Base-by-base conservation (phyloP, 208 protist species). In the Trypanosoma congolense region DNA sequence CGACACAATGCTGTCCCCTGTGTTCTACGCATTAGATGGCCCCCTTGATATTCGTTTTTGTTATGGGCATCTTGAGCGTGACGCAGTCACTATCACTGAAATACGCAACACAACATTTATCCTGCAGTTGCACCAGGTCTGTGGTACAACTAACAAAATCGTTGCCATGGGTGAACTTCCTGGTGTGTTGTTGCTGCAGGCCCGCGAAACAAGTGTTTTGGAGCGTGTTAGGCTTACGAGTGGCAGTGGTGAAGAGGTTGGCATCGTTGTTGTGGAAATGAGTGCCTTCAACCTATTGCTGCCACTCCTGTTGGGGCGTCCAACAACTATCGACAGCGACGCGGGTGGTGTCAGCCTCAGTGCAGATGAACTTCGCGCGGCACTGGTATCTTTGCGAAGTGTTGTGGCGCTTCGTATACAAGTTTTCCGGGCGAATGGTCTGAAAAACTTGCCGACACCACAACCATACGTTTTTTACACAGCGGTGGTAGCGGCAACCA, bases 381-480 rank as follows among this genome's bases (percentile, higher is more conserved):
- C 81, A 9, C 56, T 94, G 31, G 50, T 90, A 18, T 70, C 80
- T 1, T 68, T 94, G 52, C 83, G 87, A 28, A 50, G 73, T 8
- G 81, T 90, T 24, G 61, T 71, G 9, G 72, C 65, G 24, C 62
- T 94, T 16, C 75, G 83, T 26, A 64, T 94, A 5, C 83, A 90
- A 56, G 73, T 94, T 3, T 91, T 92, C 61, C 45, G 58, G 3
- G 74, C 73, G 9, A 30, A 74, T 36, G 73, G 72, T 3, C 61
- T 92, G 5, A 54, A 46, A 2, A 56, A 16, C 18, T 38, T 53
- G 46, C 70, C 35, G 8, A 36, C 58, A 22, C 80, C 80, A 31
- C 73, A 87, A 56, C 86, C 86, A 14, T 94, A 92, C 56, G 75
- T 94, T 16, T 94, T 94, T 56, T 91, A 91, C 80, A 92, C 87